A percentile compares a stretch with the other conserved stretches of the same genome.
phyloP scores from a whole-genome alignment of 768 basidiomycete genomes.

The Heimioporus sp. region DNA sequence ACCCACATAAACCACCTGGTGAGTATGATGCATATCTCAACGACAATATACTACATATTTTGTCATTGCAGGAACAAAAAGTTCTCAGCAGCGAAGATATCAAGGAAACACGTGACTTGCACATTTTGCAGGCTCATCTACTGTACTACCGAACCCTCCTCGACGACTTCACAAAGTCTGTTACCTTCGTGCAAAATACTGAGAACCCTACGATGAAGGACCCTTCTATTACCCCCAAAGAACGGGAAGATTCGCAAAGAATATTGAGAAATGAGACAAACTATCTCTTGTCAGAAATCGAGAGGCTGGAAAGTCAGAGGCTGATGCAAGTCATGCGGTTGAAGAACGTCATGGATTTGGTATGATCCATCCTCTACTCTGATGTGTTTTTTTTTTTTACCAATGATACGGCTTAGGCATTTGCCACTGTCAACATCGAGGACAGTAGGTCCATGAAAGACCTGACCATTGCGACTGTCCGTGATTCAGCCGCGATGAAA shows the following conservation, averaged over 20 bases:
- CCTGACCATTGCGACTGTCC: conserved; percentile 45
- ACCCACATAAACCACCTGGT: conserved; percentile 51
- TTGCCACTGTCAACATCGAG: conserved; percentile 55
- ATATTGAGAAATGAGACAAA: conserved; percentile 47
- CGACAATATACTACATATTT: not conserved
- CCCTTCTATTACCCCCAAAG: conserved; percentile 6
- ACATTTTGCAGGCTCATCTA: conserved; percentile 56
- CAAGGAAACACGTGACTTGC: conserved; percentile 49
- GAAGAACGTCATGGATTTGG: conserved; percentile 35
- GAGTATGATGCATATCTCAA: conserved; percentile 8
- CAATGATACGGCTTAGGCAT: conserved; percentile 39
- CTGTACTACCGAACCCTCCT: conserved; percentile 54
- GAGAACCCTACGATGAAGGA: conserved; percentile 47
- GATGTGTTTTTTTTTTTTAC: not conserved
- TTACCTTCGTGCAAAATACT: conserved; percentile 48
- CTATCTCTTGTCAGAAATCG: conserved; percentile 48
- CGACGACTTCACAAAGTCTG: conserved; percentile 50
- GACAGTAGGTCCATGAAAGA: conserved; percentile 52
- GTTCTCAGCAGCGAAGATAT: conserved; percentile 42
- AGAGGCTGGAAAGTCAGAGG: conserved; percentile 40
- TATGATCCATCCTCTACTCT: conserved; percentile 5
- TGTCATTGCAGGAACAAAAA: conserved; percentile 39
- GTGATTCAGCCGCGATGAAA: conserved; percentile 42
- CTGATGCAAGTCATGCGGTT: conserved; percentile 28
- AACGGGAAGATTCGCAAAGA: conserved; percentile 21